Conservation (phyloP, 2,329 filamentous ascomycete genomes). For the Epichloe coenophiala region DNA sequence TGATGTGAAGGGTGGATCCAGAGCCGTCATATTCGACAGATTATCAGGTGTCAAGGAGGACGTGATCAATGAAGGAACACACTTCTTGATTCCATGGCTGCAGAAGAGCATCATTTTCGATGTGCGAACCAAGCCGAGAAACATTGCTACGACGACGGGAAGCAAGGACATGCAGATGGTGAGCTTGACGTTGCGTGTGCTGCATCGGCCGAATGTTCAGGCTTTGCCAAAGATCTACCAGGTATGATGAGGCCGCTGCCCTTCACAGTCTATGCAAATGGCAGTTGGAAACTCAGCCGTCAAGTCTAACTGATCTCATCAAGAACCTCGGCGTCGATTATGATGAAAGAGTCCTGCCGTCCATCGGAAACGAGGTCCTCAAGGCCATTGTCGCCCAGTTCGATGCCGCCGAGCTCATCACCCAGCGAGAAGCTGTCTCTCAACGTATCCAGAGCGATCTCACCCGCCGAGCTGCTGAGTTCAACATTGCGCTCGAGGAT, state of each 20-base stretch:
- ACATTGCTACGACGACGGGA: conserved; percentile 93
- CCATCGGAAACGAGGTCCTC: conserved; percentile 98
- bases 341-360: conserved; percentile 94
- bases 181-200: conserved; percentile 86
- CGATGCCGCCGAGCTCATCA: conserved; percentile 96
- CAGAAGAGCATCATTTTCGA: conserved; percentile 92
- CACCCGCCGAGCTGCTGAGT: conserved; percentile 83
- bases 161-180: conserved; percentile 99
- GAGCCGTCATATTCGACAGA: conserved; percentile 97
- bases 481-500: conserved; percentile 98
- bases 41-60: conserved; percentile 81
- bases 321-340: conserved; percentile 99
- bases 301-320: neutral
- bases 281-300: neutral
- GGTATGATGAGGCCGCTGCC: conserved; percentile 35
- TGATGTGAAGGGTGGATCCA: conserved; percentile 88
- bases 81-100: conserved; percentile 92
- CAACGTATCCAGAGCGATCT: conserved; percentile 89
- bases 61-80: conserved; percentile 90
- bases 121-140: conserved; percentile 91
- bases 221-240: conserved; percentile 96
- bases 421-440: conserved; percentile 91
- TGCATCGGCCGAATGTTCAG: conserved; percentile 89
- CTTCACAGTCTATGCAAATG: neutral
- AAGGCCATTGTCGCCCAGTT: conserved; percentile 98